Conservation (phyloP, 768 basidiomycete species). For the Boletus bicolor region DNA sequence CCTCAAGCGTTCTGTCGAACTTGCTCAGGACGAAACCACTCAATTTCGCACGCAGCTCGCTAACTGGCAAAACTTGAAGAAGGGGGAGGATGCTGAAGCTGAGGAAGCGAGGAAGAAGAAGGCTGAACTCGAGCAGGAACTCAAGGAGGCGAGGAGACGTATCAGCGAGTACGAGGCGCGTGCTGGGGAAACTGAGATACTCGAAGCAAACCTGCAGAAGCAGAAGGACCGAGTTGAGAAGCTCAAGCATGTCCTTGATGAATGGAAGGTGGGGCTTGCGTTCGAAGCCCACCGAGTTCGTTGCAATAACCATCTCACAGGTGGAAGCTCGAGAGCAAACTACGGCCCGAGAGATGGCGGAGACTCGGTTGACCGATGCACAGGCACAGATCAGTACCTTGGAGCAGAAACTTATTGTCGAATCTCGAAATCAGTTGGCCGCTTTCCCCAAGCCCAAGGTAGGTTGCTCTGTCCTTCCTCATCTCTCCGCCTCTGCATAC, state of each 20-base stretch:
- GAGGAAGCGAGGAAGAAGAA: conserved; percentile 54
- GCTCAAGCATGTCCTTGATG: conserved; percentile 37
- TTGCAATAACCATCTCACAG: conserved; percentile 28
- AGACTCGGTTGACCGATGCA: conserved; percentile 35
- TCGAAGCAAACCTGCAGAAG: conserved; percentile 41
- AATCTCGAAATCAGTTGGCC: conserved; percentile 45
- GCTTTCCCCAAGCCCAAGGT: conserved; percentile 33
- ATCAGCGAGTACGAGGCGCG: conserved; percentile 31
- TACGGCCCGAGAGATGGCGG: conserved; percentile 34
- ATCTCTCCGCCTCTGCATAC: not conserved
- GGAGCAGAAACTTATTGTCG: conserved; percentile 39
- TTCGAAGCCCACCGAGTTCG: not conserved
- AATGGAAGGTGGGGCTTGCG: conserved; percentile 44
- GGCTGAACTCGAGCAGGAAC: conserved; percentile 53
- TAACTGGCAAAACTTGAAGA: conserved; percentile 68
- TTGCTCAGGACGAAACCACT: conserved; percentile 51
- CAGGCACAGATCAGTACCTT: conserved; percentile 20
- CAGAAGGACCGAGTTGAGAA: conserved; percentile 41
- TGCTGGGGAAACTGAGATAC: conserved; percentile 23
- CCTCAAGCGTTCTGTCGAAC: conserved; percentile 54
- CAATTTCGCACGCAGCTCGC: conserved; percentile 63
- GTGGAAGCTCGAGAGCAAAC: conserved; percentile 36
- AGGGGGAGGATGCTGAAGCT: conserved; percentile 55
- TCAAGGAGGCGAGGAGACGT: conserved; percentile 43
- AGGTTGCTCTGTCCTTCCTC: conserved; percentile 2